Evolutionary conservation across 192 early-diverging fungal genomes (phyloP).

Genomic region (Backusella parvicylindrica): DNA sequence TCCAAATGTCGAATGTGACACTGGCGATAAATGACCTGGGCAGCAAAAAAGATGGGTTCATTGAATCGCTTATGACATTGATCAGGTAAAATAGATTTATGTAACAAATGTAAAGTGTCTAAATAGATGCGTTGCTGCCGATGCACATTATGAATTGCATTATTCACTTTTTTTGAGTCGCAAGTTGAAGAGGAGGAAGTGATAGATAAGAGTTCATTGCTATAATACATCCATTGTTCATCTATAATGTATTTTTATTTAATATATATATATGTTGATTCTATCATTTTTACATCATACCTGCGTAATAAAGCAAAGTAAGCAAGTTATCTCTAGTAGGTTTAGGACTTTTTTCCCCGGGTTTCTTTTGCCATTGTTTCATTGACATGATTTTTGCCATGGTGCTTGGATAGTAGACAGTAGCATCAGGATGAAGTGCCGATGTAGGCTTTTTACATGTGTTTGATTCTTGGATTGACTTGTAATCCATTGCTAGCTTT

Average conservation of each 20-base stretch:
- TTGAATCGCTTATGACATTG: constrained; percentile 4
- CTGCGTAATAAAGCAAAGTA: constrained; percentile 1
- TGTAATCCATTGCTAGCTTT: constrained; percentile 8
- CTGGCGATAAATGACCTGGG: neutral
- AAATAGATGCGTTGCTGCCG: constrained; percentile 11
- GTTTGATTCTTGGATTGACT: neutral
- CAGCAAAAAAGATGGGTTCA: constrained; percentile 10
- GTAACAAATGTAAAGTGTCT: constrained; percentile 7
- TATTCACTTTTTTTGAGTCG: neutral
- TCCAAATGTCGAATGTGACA: constrained; percentile 10
- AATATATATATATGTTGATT: neutral
- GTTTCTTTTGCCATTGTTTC: neutral
- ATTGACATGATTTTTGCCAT: constrained; percentile 3
- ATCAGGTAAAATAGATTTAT: neutral
- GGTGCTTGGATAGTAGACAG: neutral
- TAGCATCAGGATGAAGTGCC: neutral
- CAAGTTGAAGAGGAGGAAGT: too few species aligned
- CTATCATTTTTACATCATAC: neutral
- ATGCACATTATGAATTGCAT: constrained; percentile 4
- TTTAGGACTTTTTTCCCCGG: neutral
- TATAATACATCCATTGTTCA: constrained; percentile 8
- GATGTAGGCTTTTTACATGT: neutral
- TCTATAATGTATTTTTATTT: neutral
- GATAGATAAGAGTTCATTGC: neutral
- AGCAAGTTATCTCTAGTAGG: neutral